phyloP scores from a whole-genome alignment of 225 moss, liverwort and hornwort species.

The Rhytidiadelphus loreus region DNA sequence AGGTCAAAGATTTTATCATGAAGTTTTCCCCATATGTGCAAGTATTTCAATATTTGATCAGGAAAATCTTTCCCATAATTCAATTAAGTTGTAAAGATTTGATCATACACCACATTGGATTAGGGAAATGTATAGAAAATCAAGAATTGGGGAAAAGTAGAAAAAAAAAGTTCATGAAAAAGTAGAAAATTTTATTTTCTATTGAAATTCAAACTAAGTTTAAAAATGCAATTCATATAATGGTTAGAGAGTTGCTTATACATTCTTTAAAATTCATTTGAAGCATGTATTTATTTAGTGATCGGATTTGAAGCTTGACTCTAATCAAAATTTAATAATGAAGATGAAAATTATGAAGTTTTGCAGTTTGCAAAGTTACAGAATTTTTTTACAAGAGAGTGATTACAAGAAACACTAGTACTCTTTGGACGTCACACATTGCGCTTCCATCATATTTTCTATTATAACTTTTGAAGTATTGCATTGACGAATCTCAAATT shows the following conservation, averaged over 20 bases:
- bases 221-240: background rate
- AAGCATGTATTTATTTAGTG: background rate
- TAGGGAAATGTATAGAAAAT: background rate
- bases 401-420: background rate
- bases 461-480: background rate
- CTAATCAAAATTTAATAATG: background rate
- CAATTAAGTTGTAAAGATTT: background rate
- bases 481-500: fast-evolving
- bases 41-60: background rate
- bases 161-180: background rate
- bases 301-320: background rate
- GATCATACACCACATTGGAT: background rate
- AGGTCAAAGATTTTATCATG: background rate
- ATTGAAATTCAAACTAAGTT: background rate
- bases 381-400: fast-evolving
- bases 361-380: background rate
- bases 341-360: background rate
- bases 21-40: background rate
- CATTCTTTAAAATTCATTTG: background rate
- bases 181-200: background rate
- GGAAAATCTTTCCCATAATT: background rate
- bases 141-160: background rate
- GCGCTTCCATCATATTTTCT: background rate
- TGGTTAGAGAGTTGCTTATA: background rate
- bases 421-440: fast-evolving